Base-by-base conservation (phyloP, 768 basidiomycete genomes). In the Mycena epipterygia region DNA sequence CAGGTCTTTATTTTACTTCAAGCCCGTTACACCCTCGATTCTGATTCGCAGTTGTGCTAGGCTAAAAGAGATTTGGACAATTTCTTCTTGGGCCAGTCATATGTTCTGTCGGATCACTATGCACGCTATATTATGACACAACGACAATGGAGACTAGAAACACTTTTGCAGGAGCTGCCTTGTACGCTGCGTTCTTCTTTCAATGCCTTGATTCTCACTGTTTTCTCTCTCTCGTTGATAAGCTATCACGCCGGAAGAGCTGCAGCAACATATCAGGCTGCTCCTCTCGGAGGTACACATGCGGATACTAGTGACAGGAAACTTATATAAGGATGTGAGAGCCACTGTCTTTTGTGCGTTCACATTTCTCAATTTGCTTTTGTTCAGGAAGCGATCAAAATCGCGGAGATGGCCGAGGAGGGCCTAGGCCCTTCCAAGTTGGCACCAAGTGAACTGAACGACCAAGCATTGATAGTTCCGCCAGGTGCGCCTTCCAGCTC, bases 31-130 rank as follows among this genome's bases (percentile, higher is more conserved):
- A 64, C 73, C 25, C 7, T 75, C 42, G 73, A 48, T 42, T 23
- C 33, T 60, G 27, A 39, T 17, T 42, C 17, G 61, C 16, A 30
- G 57, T 48, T 44, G 35, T 59, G 46, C 17, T 75, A 97, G 95
- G 84, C 91, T 44, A 88, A 90, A 80, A 88, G 91, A 68, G 89
- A 91, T 62, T 95, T 92, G 89, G 88, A 91, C 71, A 99, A 98
- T 80, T 95, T 96, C 81, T 91, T 90, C 81, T 87, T 98, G 65
- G 90, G 89, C 9, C 93, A 96, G 80, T 93, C 95, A 1, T 95
- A 94, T 80, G 84, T 87, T 11, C 84, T 96, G 27, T 92, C 94
- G 11, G 91, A 93, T 73, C 93, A 93, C 76, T 96, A 91, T 76
- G 84, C 85, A 11, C 87, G 89, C 21, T 91, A 96, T 79, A 78